Evolutionary conservation across 352 stramenopile genomes (phyloP).

Genomic region (Phytophthora syringae): DNA sequence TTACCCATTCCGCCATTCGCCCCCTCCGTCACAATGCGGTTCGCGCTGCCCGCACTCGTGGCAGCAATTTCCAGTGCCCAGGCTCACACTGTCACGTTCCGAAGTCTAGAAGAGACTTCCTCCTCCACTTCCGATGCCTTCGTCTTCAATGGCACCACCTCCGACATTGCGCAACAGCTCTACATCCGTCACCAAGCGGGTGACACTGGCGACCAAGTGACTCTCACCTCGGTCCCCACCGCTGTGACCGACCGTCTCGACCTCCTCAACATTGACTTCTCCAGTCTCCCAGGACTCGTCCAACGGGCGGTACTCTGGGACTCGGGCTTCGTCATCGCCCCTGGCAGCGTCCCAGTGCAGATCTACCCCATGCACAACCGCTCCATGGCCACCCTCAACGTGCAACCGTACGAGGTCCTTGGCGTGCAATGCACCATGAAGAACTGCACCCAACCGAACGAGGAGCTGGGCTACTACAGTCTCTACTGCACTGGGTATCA

Average conservation of each 20-base stretch:
- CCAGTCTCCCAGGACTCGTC: constrained; percentile 26
- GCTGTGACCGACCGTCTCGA: constrained; percentile 21
- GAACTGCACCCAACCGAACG: constrained; percentile 35
- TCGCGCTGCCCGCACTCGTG: background rate
- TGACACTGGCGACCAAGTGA: constrained; percentile 9
- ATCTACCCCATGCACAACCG: constrained; percentile 21
- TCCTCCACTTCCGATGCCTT: constrained; percentile 11
- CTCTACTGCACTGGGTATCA: constrained; percentile 36
- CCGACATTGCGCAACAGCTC: constrained; percentile 44
- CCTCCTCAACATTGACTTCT: constrained; percentile 22
- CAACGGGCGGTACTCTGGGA: constrained; percentile 48
- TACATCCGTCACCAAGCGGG: constrained; percentile 32
- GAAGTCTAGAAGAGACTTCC: constrained; percentile 20
- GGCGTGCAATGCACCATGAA: constrained; percentile 20
- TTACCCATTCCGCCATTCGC: constrained; percentile 20
- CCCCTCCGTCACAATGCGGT: constrained; percentile 5
- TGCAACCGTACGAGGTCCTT: constrained; percentile 20
- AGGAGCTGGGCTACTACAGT: constrained; percentile 12
- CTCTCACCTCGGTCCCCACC: constrained; percentile 16
- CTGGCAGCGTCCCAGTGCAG: constrained; percentile 14
- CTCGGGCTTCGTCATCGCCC: constrained; percentile 30
- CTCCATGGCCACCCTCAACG: constrained; percentile 33
- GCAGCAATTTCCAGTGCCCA: background rate
- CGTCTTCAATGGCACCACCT: constrained; percentile 40
- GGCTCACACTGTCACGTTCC: constrained; percentile 19